Evolutionary conservation across 129 eudicot species (phyloP), one percentile per base, ranked within the genome.

Genomic region (Flaveria ramosissima): DNA sequence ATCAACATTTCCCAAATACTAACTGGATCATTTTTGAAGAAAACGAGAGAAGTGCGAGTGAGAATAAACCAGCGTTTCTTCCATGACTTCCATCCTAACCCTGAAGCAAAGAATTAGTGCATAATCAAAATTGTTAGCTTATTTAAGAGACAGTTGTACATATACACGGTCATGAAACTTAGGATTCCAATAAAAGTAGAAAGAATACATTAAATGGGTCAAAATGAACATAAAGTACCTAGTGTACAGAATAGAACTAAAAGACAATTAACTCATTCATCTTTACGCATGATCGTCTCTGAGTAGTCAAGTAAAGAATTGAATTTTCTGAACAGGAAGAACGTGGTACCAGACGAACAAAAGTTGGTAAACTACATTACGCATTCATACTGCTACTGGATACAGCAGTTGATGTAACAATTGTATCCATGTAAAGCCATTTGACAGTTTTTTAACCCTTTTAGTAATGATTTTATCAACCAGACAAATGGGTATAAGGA

Each of bases 31-130:
- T 88, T 89, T 88, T 92, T 95, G 86, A 95, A 95, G 84, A 95
- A 95, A 43, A 92, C 99, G 77, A 95, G 84, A 36, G 99, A 95
- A 46, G 97, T 92, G 43, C 99, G 96, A 53, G 99, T 95, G 65
- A 95, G 96, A 77, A 95, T 95, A 80, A 95, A 95, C 99, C 99
- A 95, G 32, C 99, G 94, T 84, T 95, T 95, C 86, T 95, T 95
- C 99, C 99, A 95, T 66, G 97, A 91, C 74, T 89, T 95, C 99
- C 99, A 95, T 13, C 99, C 99, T 69, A 95, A 73, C n/a, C 99
- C 99, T 95, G 94, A 81, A 85, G 59, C 51, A 66, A 52, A 50
- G 51, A 17, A 17, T 59, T 73, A 19, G 14, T 39, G 23, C 67
- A 41, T 23, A 46, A 41, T 27, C 42, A 39, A 68, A 7, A 17